Base-by-base conservation (phyloP, 805 yeast genomes). In the Candida verbasci region DNA sequence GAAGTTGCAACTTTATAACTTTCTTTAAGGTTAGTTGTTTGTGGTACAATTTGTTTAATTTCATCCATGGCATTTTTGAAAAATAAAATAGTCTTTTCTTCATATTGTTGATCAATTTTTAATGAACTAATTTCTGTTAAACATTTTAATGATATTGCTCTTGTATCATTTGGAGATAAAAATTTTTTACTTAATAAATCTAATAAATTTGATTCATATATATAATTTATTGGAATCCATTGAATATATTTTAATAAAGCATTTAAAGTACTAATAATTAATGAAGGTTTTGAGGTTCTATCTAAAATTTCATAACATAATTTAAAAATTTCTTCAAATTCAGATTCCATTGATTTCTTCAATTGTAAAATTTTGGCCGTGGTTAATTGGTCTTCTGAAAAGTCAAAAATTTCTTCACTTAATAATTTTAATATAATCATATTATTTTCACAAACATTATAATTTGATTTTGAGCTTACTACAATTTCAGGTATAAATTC, bases 391-490 rank as follows among this genome's bases (percentile, higher is more conserved):
- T 89, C 97, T 34, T 88, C 86, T n/a, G 94, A 81, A 56, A 72
- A 93, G 63, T 93, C 97, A 57, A 91, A 93, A 14, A 93, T 94
- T 63, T 93, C 99, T 65, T 93, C 99, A 35, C 94, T 82, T 49
- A 93, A 73, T 46, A 93, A 70, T 51, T 83, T 84, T 56, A 93
- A 72, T 41, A 93, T 89, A 43, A 81, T 80, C 97, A 93, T 91
- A 64, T 93, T 93, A 66, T 93, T 93, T 62, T 93, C 98, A 67
- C 98, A 93, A 35, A 93, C 96, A 52, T 88, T 91, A 59, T 85
- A 78, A 16, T 93, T 82, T 10, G 91, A 78, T 45, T 86, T 77
- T 31, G 94, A 81, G 45, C 95, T 82, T 42, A 74, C 76, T 31
- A 91, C 93, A 39, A 93, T 76, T 58, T 93, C 98, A 12, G 96